Evolutionary conservation across 2,329 filamentous ascomycete genomes (phyloP).

Genomic region (Botrytis tulipae): DNA sequence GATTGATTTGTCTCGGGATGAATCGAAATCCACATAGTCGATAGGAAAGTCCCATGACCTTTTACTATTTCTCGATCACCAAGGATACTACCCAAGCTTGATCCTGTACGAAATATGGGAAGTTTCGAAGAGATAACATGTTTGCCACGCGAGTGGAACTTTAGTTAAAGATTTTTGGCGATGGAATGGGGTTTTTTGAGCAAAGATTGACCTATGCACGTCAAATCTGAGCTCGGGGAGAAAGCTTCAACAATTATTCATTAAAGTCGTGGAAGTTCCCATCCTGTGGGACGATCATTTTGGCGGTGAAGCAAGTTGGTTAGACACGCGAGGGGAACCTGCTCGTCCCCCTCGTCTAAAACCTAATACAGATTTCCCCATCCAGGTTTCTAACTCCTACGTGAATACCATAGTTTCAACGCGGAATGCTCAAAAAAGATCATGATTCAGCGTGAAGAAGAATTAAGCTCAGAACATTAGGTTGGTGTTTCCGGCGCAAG

Average conservation of each 20-base stretch:
- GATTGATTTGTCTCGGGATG: constrained; percentile 9
- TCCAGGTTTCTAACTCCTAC: not conserved
- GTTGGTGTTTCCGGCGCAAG: not conserved
- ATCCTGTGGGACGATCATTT: not conserved
- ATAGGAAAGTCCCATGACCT: constrained; percentile 3
- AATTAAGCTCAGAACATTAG: not conserved
- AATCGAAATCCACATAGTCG: constrained; percentile 1
- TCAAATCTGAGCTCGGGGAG: constrained; percentile 12
- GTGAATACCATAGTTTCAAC: not conserved
- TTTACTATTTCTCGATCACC: not conserved
- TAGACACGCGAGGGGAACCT: not conserved
- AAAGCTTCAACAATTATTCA: constrained; percentile 5
- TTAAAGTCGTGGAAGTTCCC: not conserved
- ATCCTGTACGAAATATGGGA: not conserved
- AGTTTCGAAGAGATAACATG: constrained; percentile 3
- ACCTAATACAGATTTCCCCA: not conserved
- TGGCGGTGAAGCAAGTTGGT: not conserved
- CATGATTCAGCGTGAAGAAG: not conserved
- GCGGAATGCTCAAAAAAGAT: not conserved
- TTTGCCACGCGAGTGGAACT: constrained; percentile 14
- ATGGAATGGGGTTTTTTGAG: constrained; percentile 5
- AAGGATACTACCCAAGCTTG: not conserved
- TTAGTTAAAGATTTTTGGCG: not conserved
- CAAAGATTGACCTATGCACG: constrained; percentile 16
- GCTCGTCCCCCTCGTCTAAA: not conserved